Evolutionary conservation across 768 basidiomycete genomes (phyloP), one percentile per base, ranked within the genome.

Genomic region (Chiua virens): DNA sequence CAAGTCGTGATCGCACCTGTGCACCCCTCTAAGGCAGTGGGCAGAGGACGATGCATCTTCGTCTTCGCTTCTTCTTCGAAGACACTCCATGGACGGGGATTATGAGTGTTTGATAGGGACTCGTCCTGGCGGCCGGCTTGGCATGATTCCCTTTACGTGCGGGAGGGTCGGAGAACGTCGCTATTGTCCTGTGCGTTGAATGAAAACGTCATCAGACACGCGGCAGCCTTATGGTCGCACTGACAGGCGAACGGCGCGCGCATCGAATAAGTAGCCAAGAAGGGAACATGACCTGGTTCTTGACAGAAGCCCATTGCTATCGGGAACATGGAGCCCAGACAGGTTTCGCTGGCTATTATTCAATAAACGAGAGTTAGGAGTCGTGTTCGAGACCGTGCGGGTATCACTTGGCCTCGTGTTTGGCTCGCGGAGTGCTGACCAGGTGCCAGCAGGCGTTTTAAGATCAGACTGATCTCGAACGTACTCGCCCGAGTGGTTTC

Each of bases 201-300:
- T 39, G n/a, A 41, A 53, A 22, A 60, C 61, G 64, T 64, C 55
- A 66, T 49, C 15, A 17, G 36, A 45, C 63, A 66, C 41, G 63
- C 61, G 36, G 37, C 27, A 40, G 48, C 58, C 64, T 42, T 52
- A 58, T 51, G 61, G 55, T 46, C 34, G 17, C 34, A 17, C 20
- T 42, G 27, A 13, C 52, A 56, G 50, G 48, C 47, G 49, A 34
- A 55, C 36, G 28, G 28, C 45, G 47, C 47, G 25, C 52, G 15
- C 44, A 40, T 37, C 20, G 18, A 49, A 47, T 36, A 47, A 42
- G 47, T n/a, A n/a, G n/a, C n/a, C 21, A 25, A 27, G 15, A 30
- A 50, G 5, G n/a, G 47, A 42, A 18, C 20, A 40, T 11, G 37
- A 37, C n/a, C n/a, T 3, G 43, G 22, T 27, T 41, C 30, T 49